Base-by-base conservation (phyloP, 2,329 filamentous ascomycete species). In the Tolypocladium endophyticum region DNA sequence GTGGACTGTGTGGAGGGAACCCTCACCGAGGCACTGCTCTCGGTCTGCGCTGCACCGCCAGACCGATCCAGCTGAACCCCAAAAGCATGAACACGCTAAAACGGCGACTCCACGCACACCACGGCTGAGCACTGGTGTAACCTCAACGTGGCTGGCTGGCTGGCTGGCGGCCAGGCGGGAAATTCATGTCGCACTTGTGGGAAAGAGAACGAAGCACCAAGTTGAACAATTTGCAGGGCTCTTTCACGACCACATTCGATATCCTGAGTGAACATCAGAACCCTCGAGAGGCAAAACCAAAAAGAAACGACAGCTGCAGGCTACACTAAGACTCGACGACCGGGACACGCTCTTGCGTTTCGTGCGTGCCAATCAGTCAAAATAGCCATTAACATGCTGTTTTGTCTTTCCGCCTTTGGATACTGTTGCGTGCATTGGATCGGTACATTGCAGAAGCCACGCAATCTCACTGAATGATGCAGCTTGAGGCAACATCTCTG, bases 221-320 rank as follows among this genome's bases (percentile, higher is more conserved):
- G 14, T 28, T 50, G 7, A 8, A 3, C 25, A 50, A 50, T 28
- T 14, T 2, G 45, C 45, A 18, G 38, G 2, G 12, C 16, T 25
- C 12, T 6, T 47, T 16, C 23, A 25, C 35, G 35, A 12, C 6
- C 33, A 35, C 33, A 35, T 35, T 11, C 11, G 39, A 11, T 45
- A 12, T 12, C 14, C 23, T 45, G 43, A 25, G 6, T 36, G 8
- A 36, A 36, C 35, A 36, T 36, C 35, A 36, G 35, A 14, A 14
- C 11, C 35, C 35, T 36, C 35, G 35, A 36, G 35, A 36, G 14
- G 35, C 11, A 14, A 36, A 11, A 36, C 23, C 52, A 52, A 56
- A 56, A 38, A 8, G 23, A 9, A 28, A 8, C 58, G 58, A 60
- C 58, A 57, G 45, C 59, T 60, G 55, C 55, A 60, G 59, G n/a